Base-by-base conservation (phyloP, 306 rosid genomes). In the Heteromeles arbutifolia region DNA sequence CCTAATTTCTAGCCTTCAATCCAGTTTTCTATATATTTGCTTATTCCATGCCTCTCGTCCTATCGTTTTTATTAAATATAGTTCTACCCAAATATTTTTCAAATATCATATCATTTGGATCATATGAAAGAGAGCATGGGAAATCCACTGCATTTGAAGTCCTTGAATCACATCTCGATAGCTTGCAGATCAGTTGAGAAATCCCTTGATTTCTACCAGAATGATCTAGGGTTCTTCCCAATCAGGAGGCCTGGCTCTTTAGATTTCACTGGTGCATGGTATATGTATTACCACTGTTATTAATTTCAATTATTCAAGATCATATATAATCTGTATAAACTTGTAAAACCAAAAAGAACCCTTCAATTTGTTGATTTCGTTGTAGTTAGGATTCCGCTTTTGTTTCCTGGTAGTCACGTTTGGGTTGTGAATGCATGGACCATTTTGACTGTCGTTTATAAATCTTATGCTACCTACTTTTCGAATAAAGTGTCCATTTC, bases 131-230 rank as follows among this genome's bases (percentile, higher is more conserved):
- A 69, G 21, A 24, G 29, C 67, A 79, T 76, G 84, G 84, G 67
- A 18, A 92, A 88, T 65, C 95, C 97, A 71, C 76, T 93, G 73
- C 84, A 79, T 26, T 85, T 91, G 28, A 91, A 86, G 84, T 88
- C 98, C 34, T 70, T 93, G 84, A 93, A 93, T 74, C 98, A 91
- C 73, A 91, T 93, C 52, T 93, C 98, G n/a, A 25, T 89, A 28
- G 22, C 72, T 45, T 91, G 96, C 82, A 85, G 84, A 78, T 91
- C 98, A 65, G 41, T 93, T 32, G 89, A 89, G 72, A 79, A 88
- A 19, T 87, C 98, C 19, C 59, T 84, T 74, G 79, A 85, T 69
- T 91, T 93, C 70, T 93, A 93, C 39, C 82, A 77, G 56, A 74
- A 81, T 50, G 87, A 88, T 82, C 96, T 93, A 80, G 97, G 96